Percentiles rank a stretch among this genome's conserved stretches.
Conservation (phyloP, 2,329 filamentous ascomycete species). For the Tolypocladium amazonense region DNA sequence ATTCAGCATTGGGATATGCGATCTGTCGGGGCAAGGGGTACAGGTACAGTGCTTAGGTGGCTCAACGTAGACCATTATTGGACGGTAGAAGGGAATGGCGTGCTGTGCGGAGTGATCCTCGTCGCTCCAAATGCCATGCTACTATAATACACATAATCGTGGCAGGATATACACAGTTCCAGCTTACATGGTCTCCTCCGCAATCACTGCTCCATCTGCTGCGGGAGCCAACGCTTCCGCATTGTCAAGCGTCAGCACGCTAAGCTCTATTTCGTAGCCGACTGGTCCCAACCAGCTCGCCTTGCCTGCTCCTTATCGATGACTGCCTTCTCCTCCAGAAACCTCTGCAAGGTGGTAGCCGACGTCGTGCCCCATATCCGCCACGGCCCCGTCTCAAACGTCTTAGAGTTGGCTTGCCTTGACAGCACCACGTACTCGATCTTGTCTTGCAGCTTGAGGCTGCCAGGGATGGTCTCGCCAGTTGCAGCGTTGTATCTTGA, state of each 20-base stretch:
- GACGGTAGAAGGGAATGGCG: not conserved
- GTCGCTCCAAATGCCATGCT: slow-evolving; percentile 2
- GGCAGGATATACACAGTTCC: not conserved
- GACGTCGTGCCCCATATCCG: slow-evolving; percentile 53
- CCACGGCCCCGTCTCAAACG: slow-evolving; percentile 44
- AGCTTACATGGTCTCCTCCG: not conserved
- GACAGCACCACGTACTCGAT: slow-evolving; percentile 57
- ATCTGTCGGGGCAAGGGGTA: not conserved
- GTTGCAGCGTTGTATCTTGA: slow-evolving; percentile 26
- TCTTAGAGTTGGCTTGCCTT: slow-evolving; percentile 30
- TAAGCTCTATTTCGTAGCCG: not conserved
- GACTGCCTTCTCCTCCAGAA: slow-evolving; percentile 22
- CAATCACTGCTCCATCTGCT: not conserved
- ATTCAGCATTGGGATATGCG: not conserved
- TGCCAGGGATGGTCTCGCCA: slow-evolving; percentile 31
- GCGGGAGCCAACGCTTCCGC: not conserved
- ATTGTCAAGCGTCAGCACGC: not conserved
- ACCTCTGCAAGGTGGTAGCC: slow-evolving; percentile 37
- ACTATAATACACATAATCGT: not conserved
- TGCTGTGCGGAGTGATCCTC: not conserved
- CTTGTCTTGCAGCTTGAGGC: slow-evolving; percentile 40
- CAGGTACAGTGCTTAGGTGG: not conserved
- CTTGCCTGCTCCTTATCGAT: slow-evolving; percentile 21
- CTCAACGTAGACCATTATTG: not conserved
- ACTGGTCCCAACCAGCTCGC: slow-evolving; percentile 19